Evolutionary conservation across 2,329 filamentous ascomycete genomes (phyloP).

Genomic region (Scedosporium aurantiacum): DNA sequence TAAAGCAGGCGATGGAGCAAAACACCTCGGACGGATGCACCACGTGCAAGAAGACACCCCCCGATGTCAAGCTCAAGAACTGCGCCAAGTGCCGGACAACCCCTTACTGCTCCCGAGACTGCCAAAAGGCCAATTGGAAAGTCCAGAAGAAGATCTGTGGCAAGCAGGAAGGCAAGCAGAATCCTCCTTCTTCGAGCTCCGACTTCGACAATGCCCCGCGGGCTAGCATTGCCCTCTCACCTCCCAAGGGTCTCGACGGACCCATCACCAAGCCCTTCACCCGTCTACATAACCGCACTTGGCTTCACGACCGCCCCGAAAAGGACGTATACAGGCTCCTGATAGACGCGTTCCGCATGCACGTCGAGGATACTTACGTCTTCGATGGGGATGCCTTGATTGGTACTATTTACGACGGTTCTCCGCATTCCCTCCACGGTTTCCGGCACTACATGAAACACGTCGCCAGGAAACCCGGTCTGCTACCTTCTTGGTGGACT

Average conservation of each 20-base stretch:
- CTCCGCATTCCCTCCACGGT: not conserved
- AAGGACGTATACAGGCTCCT: conserved; percentile 32
- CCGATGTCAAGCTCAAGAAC: conserved; percentile 20
- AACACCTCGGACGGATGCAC: conserved; percentile 13
- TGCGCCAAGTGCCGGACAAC: conserved; percentile 36
- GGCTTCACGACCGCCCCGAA: conserved; percentile 31
- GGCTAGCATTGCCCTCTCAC: conserved; percentile 6
- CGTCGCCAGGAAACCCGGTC: not conserved
- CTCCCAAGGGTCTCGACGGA: conserved; percentile 19
- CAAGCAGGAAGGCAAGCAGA: too few species aligned
- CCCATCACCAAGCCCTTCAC: conserved; percentile 25
- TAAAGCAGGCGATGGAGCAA: too few species aligned
- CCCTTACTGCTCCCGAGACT: conserved; percentile 39
- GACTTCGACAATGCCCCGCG: not conserved
- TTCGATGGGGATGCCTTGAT: not conserved
- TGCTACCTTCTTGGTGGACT: not conserved
- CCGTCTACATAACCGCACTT: conserved; percentile 26
- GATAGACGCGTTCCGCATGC: conserved; percentile 37
- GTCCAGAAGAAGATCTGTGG: conserved; percentile 33
- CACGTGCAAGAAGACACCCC: conserved; percentile 18
- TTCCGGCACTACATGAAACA: not conserved
- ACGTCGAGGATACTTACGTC: conserved; percentile 9
- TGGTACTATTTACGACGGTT: not conserved
- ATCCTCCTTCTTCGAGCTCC: too few species aligned
- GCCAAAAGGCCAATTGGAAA: conserved; percentile 41